Base-by-base conservation (phyloP, 805 yeast species). In the Schizosaccharomyces japonicus region DNA sequence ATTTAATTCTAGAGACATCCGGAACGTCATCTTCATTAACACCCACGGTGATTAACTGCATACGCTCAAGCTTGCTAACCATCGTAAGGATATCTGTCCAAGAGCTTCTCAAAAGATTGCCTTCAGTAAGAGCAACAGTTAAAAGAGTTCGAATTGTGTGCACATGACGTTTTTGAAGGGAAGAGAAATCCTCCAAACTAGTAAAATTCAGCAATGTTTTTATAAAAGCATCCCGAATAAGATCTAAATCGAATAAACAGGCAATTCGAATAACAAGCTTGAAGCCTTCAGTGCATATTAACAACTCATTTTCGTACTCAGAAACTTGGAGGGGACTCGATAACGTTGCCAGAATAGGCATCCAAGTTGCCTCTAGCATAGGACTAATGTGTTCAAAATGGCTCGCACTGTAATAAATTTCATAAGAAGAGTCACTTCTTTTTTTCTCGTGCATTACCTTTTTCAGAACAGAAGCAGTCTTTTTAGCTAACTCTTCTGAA, bases 311-410 rank as follows among this genome's bases (percentile, higher is more conserved):
- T 8, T 79, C 70, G 54, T 81, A 90, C 54, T 80, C 84, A 52
- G 78, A 76, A 49, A 83, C 95, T 58, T 79, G 83, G 66, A 85
- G 84, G 4, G 95, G 93, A 2, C 92, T 87, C 0, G 95, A 84
- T 46, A 90, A 67, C 0, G 93, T 95, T 5, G 96, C 96, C 53
- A 90, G 68, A 45, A 90, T 73, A 0, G 95, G 83, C 95, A 92
- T 85, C 99, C 99, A 90, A 40, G 80, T 65, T 15, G 82, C 82
- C 56, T 87, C 95, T 63, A 90, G 87, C 58, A 92, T 81, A 1
- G 95, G 85, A 58, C 73, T 78, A 13, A 87, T 94, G 58, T 87
- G 95, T 54, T 83, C 92, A 13, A 80, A 73, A 56, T 80, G 87
- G 1, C 84, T 73, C 0, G 95, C 95, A 17, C 77, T 73, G 60